Conservation (phyloP, 768 basidiomycete genomes). For the Rhizopogon vulgaris region DNA sequence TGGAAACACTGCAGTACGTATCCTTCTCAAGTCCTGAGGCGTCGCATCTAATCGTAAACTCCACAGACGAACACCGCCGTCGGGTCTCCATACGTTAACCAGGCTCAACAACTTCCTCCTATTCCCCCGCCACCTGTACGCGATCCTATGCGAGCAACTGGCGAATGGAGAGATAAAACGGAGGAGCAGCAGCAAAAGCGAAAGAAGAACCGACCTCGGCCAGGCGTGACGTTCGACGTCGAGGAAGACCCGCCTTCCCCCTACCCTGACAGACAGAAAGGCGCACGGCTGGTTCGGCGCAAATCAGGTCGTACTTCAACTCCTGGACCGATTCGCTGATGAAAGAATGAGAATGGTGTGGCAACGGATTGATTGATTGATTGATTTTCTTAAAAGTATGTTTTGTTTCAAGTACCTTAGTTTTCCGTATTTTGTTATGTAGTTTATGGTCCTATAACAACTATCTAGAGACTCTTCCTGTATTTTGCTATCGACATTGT, state of each 20-base stretch:
- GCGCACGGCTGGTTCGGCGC: conserved; percentile 24
- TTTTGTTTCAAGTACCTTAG: background rate
- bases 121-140: conserved; percentile 48
- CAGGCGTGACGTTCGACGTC: conserved; percentile 64
- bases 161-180: conserved; percentile 66
- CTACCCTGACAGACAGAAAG: conserved; percentile 15
- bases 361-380: too few relatives aligned
- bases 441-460: background rate
- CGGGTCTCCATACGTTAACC: conserved; percentile 65
- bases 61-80: conserved; percentile 62
- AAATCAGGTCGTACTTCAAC: conserved; percentile 21
- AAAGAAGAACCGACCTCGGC: conserved; percentile 35
- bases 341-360: background rate
- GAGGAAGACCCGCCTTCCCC: conserved; percentile 47
- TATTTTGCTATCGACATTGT: too few relatives aligned
- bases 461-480: background rate
- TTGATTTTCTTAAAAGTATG: too few relatives aligned
- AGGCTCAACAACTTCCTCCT: conserved; percentile 40
- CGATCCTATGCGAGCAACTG: conserved; percentile 58
- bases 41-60: conserved; percentile 5
- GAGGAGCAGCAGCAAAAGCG: conserved; percentile 43
- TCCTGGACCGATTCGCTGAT: conserved; percentile 11
- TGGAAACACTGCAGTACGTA: conserved; percentile 64
- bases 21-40: conserved; percentile 5
- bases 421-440: background rate